Conservation (phyloP, 306 rosid species). For the Prunus kanzakura region DNA sequence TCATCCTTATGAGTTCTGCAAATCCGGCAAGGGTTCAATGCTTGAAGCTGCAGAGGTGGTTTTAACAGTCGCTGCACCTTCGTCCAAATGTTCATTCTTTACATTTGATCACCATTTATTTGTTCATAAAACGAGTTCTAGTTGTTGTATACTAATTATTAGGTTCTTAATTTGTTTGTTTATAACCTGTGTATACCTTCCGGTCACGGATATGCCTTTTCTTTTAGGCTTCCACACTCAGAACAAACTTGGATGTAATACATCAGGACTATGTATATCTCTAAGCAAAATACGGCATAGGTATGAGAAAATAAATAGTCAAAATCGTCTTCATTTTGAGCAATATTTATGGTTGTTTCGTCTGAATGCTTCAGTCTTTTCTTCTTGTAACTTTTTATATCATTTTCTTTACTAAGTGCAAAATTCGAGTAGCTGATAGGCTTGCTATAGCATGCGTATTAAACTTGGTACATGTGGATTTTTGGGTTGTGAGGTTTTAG, state of each 20-base stretch:
- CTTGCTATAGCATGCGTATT: no score
- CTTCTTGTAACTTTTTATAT: neutral
- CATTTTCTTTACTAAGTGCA: no score
- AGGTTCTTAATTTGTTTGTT: neutral
- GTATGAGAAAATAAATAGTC: neutral
- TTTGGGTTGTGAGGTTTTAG: no score
- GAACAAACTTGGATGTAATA: neutral
- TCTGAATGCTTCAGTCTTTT: neutral
- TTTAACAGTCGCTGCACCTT: neutral
- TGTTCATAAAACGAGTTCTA: constrained; percentile 17
- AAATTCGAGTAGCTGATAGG: constrained; percentile 6
- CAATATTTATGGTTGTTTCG: neutral
- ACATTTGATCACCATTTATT: constrained; percentile 10
- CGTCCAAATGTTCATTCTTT: constrained; percentile 1
- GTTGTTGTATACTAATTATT: constrained; percentile 3
- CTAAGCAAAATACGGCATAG: neutral
- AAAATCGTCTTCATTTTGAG: neutral
- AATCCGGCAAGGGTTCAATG: constrained; percentile 18
- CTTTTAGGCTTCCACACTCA: neutral
- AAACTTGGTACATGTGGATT: no score
- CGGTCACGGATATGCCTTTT: neutral
- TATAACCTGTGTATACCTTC: constrained; percentile 3
- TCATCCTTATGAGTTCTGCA: neutral
- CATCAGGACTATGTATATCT: neutral
- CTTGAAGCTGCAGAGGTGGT: constrained; percentile 21